Evolutionary conservation across 2,329 filamentous ascomycete species (phyloP).

Genomic region (Daldinia sp.): DNA sequence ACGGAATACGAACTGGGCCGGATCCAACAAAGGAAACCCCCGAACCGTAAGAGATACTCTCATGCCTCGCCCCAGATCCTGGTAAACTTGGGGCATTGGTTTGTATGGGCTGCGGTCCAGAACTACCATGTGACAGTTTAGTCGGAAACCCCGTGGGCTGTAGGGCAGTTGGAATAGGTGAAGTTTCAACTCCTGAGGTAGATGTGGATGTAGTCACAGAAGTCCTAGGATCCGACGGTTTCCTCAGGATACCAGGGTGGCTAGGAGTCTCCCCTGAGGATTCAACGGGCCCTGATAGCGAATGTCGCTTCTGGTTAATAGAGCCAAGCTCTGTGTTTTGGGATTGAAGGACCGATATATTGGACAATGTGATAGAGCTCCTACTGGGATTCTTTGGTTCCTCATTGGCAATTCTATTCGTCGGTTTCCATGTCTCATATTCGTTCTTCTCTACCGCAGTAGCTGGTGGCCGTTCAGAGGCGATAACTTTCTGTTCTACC

Average conservation of each 20-base stretch:
- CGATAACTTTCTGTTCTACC: conserved; percentile 30
- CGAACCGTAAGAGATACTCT: conserved; percentile 37
- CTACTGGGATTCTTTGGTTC: conserved; percentile 26
- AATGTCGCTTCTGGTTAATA: conserved; percentile 41
- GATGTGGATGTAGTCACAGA: neutral
- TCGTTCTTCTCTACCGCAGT: conserved; percentile 29
- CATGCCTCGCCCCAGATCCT: conserved; percentile 42
- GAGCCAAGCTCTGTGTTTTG: conserved; percentile 48
- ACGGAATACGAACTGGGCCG: conserved; percentile 32
- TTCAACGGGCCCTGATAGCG: conserved; percentile 26
- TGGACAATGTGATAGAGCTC: conserved; percentile 36
- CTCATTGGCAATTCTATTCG: conserved; percentile 20
- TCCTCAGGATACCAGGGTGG: conserved; percentile 34
- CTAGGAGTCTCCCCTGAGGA: conserved; percentile 14
- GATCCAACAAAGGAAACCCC: neutral
- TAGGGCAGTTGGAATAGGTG: conserved; percentile 33
- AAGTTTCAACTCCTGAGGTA: conserved; percentile 16
- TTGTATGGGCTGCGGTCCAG: conserved; percentile 17
- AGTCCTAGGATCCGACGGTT: conserved; percentile 37
- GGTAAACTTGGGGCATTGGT: conserved; percentile 13
- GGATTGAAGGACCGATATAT: conserved; percentile 45
- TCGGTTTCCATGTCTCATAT: conserved; percentile 44
- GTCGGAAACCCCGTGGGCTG: conserved; percentile 35
- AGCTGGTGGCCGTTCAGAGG: conserved; percentile 22
- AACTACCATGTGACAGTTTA: conserved; percentile 1